Evolutionary conservation across 1,284 basidiomycete species (phyloP), one percentile per base, ranked within the genome.

Genomic region (Heterobasidion parviporum): DNA sequence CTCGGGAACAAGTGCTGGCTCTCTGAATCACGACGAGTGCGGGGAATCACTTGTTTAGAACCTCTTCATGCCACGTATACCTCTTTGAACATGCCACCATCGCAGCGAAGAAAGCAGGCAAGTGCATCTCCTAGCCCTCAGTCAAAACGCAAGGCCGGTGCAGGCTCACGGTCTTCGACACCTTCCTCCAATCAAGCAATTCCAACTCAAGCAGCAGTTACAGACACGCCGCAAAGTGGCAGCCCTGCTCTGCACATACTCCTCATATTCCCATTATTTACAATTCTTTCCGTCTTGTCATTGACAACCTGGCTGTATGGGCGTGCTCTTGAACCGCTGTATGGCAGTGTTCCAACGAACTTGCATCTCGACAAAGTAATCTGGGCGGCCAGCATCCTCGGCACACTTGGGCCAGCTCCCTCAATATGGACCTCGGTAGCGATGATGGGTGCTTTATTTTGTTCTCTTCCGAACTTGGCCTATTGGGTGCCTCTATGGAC

Each of bases 401-500:
- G 67, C n/a, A 64, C 70, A 56, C 63, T 75, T 54, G 63, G 67
- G 5, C 73, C 75, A n/a, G 67, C 62, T 8, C 56, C 67, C 12
- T 58, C 70, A 32, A 60, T 63, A 41, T 64, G 67, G 55, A 56
- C 61, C 35, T 67, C 71, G 36, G 56, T 73, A 50, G 61, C 80
- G 10, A 67, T 69, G 46, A 70, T 78, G 12, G 80, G 77, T 16
- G 54, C 74, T 2, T 63, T 79, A 34, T 66, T 86, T n/a, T 73
- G 76, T 56, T 63, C 74, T 36, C 74, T 85, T 45, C 85, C 89
- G 1, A 74, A 80, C 59, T 74, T 80, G 12, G 78, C 80, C 9
- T 87, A 87, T 61, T 86, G 80, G 77, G 68, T 79, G 26, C 77
- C 82, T 26, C 76, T 78, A 18, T 78, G 75, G 68, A 80, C 82